A percentile compares a stretch with the other conserved stretches of the same genome.
Evolutionary conservation across 1,139 yeast species (phyloP).

Genomic region (Saccharomyces hybrid): DNA sequence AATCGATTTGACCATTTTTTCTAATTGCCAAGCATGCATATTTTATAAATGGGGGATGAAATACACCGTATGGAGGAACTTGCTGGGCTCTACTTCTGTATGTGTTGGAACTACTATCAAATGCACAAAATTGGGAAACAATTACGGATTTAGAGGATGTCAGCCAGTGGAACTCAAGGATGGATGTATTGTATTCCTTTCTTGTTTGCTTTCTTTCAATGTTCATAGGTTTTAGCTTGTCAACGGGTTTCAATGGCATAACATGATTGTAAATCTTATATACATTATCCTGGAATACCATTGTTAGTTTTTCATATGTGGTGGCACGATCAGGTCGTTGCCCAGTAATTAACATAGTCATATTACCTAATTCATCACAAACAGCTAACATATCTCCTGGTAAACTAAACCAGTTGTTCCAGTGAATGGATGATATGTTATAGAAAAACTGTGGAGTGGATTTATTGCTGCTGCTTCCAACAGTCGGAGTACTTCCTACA

Average conservation of each 20-base stretch:
- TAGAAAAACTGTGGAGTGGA: constrained; percentile 22
- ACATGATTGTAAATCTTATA: constrained; percentile 30
- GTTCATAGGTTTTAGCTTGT: constrained; percentile 7
- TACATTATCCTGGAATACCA: constrained; percentile 32
- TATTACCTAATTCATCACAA: constrained; percentile 32
- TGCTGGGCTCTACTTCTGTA: constrained; percentile 31
- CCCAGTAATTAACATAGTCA: constrained; percentile 32
- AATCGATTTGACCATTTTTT: constrained; percentile 31
- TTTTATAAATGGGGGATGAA: constrained; percentile 33
- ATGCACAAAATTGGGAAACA: constrained; percentile 28
- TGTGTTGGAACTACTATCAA: constrained; percentile 23
- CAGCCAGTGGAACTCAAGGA: constrained; percentile 31
- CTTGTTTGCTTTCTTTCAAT: constrained; percentile 28
- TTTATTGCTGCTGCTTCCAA: constrained; percentile 9
- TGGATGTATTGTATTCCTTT: constrained; percentile 28
- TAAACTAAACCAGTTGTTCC: constrained; percentile 32
- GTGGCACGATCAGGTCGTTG: constrained; percentile 31
- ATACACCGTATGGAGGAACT: constrained; percentile 30
- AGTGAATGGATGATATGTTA: constrained; percentile 26
- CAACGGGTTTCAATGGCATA: constrained; percentile 16
- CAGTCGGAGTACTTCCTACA: constrained; percentile 4
- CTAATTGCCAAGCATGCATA: constrained; percentile 32
- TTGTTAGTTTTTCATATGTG: constrained; percentile 30
- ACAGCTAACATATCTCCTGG: constrained; percentile 33
- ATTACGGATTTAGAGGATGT: constrained; percentile 30